Conservation (phyloP, 441 rosid genomes). For the Hypseocharis bilobata region DNA sequence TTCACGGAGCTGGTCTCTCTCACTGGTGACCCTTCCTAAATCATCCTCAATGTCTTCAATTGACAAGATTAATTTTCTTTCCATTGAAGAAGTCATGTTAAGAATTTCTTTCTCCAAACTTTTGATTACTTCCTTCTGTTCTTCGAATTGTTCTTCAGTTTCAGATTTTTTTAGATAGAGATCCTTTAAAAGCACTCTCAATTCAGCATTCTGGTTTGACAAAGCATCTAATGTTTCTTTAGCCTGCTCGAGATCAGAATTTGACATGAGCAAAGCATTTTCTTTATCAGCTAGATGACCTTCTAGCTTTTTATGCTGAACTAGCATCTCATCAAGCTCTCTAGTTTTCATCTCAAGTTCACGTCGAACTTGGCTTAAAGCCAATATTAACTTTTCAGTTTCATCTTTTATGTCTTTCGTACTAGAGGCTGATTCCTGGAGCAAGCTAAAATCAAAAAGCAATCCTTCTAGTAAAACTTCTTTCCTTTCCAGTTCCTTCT, state of each 20-base stretch:
- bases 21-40: constrained; percentile 35
- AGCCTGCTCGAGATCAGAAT: constrained; percentile 49
- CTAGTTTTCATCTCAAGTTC: constrained; percentile 58
- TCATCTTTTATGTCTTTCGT: constrained; percentile 62
- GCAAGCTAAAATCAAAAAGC: constrained; percentile 80
- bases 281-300: constrained; percentile 39
- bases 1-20: constrained; percentile 53
- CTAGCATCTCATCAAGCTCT: constrained; percentile 49
- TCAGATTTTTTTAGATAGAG: constrained; percentile 52
- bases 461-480: constrained; percentile 67
- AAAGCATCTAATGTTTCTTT: constrained; percentile 45
- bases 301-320: constrained; percentile 48
- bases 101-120: constrained; percentile 69
- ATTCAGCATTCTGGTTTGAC: constrained; percentile 60
- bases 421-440: constrained; percentile 76
- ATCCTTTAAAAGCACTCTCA: constrained; percentile 54
- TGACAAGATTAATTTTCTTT: constrained; percentile 37
- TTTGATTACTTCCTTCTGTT: constrained; percentile 56
- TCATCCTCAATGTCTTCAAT: constrained; percentile 46
- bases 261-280: constrained; percentile 40
- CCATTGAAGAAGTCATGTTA: constrained; percentile 44
- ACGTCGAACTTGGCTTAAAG: constrained; percentile 42
- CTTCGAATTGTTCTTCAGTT: constrained; percentile 62
- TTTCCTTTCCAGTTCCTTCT: constrained; percentile 70
- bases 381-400: constrained; percentile 46